Conservation (phyloP, 2,329 filamentous ascomycete species). For the Curvularia sp. region DNA sequence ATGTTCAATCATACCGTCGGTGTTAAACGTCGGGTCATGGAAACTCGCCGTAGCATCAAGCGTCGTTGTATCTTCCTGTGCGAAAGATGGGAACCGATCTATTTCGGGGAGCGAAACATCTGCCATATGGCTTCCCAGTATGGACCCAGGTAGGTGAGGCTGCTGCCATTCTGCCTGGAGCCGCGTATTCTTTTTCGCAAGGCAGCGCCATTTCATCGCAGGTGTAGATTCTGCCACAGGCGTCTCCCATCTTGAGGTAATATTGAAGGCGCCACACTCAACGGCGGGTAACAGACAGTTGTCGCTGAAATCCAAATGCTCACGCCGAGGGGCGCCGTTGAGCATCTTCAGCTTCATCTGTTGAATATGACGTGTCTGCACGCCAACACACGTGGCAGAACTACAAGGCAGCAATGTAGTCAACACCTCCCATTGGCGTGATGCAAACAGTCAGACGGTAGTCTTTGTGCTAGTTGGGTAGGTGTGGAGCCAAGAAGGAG, state of each 20-base stretch:
- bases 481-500: conserved; percentile 9
- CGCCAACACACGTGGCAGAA: not conserved
- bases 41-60: conserved; percentile 38
- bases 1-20: conserved; percentile 72
- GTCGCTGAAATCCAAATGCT: conserved; percentile 63
- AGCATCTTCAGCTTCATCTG: conserved; percentile 58
- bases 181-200: conserved; percentile 22
- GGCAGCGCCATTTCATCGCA: conserved; percentile 42
- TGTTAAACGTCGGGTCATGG: conserved; percentile 24
- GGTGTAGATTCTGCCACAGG: conserved; percentile 12
- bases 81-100: conserved; percentile 15
- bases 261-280: conserved; percentile 49
- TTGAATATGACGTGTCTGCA: not conserved
- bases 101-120: conserved; percentile 30
- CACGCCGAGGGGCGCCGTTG: conserved; percentile 67
- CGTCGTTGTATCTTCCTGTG: conserved; percentile 28
- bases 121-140: conserved; percentile 3
- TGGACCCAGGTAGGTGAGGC: conserved; percentile 33
- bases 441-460: not conserved
- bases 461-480: not conserved
- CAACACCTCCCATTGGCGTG: not conserved
- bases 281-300: conserved; percentile 60
- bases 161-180: conserved; percentile 46
- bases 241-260: conserved; percentile 29
- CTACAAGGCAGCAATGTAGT: not conserved